Evolutionary conservation across 2,329 filamentous ascomycete genomes (phyloP), one percentile per base, ranked within the genome.

Genomic region (Xylariales sp.): DNA sequence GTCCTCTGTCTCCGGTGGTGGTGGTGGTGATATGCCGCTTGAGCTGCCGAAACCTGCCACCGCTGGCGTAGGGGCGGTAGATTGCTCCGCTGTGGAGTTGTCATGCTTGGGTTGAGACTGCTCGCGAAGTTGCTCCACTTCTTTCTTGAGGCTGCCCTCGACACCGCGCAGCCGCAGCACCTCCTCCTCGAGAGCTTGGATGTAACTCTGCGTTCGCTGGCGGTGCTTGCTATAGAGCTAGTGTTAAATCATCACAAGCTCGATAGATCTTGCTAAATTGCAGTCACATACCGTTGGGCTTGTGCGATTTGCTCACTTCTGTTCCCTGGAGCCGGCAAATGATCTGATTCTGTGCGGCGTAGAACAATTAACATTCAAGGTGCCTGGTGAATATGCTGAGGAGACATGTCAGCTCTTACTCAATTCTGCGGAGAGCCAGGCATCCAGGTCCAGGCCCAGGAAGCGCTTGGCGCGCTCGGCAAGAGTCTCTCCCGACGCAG

Each of bases 141-240:
- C 23, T 5, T 25, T 23, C 21, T 35, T 35, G 3, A 35, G 23
- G 6, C 6, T 15, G 5, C 25, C 14, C 12, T 35, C 20, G 10
- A 19, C 23, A 16, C 14, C 23, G 15, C 33, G 33, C 17, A 35
- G 33, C 11, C 33, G 33, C 13, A 35, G 13, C 10, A 35, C 33
- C 23, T 35, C 33, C 13, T 35, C 20, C 23, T 35, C 33, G 4
- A 35, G 33, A 19, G 33, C 33, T 19, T 35, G 33, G 7, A 35
- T 35, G 17, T 27, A 35, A 15, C 23, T 35, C 23, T 35, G 33
- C 12, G 33, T 35, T 6, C 33, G n/a, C 21, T 35, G 33, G n/a
- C 33, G 33, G 14, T 35, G 33, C 11, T 35, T 35, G 3, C 33
- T 35, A 14, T 14, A 11, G 11, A 18, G 11, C 18, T 24, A 13